phyloP scores from a whole-genome alignment of 106 monocot species.

The Apostasia shenzhenica region DNA sequence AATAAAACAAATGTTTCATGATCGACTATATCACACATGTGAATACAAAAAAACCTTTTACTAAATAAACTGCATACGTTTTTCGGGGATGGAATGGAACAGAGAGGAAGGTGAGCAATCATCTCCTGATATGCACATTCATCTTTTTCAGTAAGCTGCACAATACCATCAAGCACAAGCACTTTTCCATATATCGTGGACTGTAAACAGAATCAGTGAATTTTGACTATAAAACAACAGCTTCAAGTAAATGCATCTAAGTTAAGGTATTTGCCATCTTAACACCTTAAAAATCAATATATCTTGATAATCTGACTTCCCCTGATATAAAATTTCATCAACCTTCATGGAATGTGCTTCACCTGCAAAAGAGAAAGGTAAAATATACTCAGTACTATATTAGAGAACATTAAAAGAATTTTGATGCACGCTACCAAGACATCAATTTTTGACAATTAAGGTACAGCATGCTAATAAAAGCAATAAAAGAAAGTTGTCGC shows the following conservation, averaged over 20 bases:
- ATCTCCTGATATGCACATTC: constrained; percentile 99
- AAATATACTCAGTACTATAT: not conserved
- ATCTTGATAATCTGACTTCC: constrained; percentile 82
- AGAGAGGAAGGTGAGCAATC: constrained; percentile 96
- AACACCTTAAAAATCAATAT: constrained; percentile 82
- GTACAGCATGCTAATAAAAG: no score
- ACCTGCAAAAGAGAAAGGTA: constrained; percentile 33
- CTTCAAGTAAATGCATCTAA: not conserved
- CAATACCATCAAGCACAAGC: constrained; percentile 95
- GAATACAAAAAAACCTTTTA: no score
- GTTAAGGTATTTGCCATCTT: not conserved
- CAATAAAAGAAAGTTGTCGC: no score
- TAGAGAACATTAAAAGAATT: no score
- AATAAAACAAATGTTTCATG: no score
- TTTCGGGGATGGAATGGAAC: constrained; percentile 90
- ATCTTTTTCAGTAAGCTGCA: constrained; percentile 93
- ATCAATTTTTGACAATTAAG: no score
- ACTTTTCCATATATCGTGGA: constrained; percentile 87
- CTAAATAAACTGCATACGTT: constrained; percentile 56
- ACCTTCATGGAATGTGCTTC: constrained; percentile 92
- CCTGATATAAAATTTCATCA: constrained; percentile 70
- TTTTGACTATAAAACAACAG: not conserved
- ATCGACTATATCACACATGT: no score
- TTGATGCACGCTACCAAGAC: no score
- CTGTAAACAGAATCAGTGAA: constrained; percentile 32